Conservation (phyloP, 23 red algal genomes). For the Chondrus crispus region DNA sequence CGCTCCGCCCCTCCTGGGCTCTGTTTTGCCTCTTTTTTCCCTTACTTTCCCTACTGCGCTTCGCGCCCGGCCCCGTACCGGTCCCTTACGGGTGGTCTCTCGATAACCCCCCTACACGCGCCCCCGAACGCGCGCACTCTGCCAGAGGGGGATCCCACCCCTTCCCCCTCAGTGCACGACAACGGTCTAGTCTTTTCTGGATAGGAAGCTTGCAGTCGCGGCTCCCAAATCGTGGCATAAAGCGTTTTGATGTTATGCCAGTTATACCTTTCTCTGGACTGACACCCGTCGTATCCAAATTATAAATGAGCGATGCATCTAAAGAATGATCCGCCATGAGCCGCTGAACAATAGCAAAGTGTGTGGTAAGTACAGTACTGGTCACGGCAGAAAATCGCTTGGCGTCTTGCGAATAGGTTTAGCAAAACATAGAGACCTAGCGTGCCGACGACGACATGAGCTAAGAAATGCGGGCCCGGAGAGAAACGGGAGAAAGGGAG, state of each 20-base stretch:
- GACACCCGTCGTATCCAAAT: constrained; percentile 6
- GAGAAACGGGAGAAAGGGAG: background rate
- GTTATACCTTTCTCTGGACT: constrained; percentile 6
- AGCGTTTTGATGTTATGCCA: background rate
- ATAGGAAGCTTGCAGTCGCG: background rate
- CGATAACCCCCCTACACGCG: no score
- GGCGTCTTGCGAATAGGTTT: background rate
- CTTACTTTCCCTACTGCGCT: no score
- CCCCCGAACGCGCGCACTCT: no score
- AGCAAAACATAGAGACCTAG: background rate
- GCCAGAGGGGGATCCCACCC: no score
- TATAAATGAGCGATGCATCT: background rate
- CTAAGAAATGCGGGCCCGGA: background rate
- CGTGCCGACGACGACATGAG: background rate
- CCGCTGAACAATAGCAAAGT: background rate
- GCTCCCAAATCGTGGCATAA: background rate
- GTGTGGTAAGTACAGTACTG: background rate
- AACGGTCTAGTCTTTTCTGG: background rate
- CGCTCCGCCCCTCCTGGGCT: no score
- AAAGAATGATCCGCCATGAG: background rate
- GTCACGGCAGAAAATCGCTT: background rate
- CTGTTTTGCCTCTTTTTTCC: no score
- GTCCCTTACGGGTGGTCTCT: no score
- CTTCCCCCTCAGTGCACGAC: no score
- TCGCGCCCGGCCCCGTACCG: no score